A percentile compares a stretch with the other conserved stretches of the same genome.
Evolutionary conservation across 2,329 filamentous ascomycete genomes (phyloP).

Genomic region (Pestalotiopsis sp.): DNA sequence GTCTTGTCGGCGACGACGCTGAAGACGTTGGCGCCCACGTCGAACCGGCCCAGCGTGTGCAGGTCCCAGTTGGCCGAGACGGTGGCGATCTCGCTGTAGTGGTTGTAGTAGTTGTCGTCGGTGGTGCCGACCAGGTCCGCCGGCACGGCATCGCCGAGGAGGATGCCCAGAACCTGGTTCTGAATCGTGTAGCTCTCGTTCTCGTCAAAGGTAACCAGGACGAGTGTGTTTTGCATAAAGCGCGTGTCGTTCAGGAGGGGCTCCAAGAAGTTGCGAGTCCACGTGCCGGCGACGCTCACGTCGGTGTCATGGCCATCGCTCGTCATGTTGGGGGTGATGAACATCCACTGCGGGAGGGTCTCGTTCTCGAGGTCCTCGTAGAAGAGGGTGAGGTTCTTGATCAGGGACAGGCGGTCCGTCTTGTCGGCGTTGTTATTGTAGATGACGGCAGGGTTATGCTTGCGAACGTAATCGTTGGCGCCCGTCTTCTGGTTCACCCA

Average conservation of each 20-base stretch:
- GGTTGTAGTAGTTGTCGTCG: slow-evolving; percentile 71
- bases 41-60: slow-evolving; percentile 68
- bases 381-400: slow-evolving; percentile 75
- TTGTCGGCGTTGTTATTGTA: slow-evolving; percentile 65
- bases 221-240: slow-evolving; percentile 75
- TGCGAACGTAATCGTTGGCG: slow-evolving; percentile 77
- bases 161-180: slow-evolving; percentile 70
- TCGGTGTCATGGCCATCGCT: slow-evolving; percentile 75
- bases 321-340: slow-evolving; percentile 75
- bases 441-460: slow-evolving; percentile 71
- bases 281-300: slow-evolving; percentile 67
- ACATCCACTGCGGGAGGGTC: slow-evolving; percentile 70
- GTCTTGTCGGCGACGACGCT: slow-evolving; percentile 60
- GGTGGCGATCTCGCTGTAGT: slow-evolving; percentile 70
- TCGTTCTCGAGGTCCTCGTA: slow-evolving; percentile 63
- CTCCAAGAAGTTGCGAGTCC: slow-evolving; percentile 67
- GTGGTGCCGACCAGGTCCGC: slow-evolving; percentile 62
- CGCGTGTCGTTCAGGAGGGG: slow-evolving; percentile 68
- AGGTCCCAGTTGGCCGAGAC: slow-evolving; percentile 70
- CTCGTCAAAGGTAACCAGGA: slow-evolving; percentile 80
- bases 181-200: slow-evolving; percentile 65
- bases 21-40: slow-evolving; percentile 73
- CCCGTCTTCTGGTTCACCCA: slow-evolving; percentile 66
- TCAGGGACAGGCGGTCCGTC: slow-evolving; percentile 60
- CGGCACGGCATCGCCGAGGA: slow-evolving; percentile 75